Evolutionary conservation across 2,329 filamentous ascomycete species (phyloP).

Genomic region (Paramyrothecium roridum): DNA sequence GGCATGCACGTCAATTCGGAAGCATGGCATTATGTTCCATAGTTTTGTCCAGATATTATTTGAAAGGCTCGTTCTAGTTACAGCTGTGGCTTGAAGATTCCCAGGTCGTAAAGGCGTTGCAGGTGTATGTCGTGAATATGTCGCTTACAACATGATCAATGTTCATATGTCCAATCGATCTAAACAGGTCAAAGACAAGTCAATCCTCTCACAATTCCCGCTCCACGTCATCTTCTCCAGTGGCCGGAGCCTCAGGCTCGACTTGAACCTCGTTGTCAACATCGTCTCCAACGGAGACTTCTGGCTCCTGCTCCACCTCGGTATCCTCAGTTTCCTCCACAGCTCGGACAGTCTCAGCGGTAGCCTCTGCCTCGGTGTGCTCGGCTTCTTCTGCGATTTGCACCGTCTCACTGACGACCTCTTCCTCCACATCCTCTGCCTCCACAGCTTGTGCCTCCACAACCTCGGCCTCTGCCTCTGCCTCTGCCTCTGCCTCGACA

Average conservation of each 20-base stretch:
- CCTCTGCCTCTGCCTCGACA: conserved; percentile 1
- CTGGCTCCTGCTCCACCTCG: not conserved
- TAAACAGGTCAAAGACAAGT: conserved; percentile 3
- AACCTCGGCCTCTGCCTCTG: no score
- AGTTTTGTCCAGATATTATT: conserved; percentile 5
- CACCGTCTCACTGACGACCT: no score
- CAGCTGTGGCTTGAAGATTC: conserved; percentile 10
- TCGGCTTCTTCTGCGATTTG: no score
- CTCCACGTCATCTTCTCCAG: conserved; percentile 1
- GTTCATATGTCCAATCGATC: conserved; percentile 5
- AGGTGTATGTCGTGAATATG: conserved; percentile 21
- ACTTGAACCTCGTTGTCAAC: not conserved
- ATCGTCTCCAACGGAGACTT: not conserved
- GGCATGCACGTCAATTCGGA: no score
- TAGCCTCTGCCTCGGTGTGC: conserved; percentile 1
- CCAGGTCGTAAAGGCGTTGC: conserved; percentile 16
- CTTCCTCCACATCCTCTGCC: not conserved
- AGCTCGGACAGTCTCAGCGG: no score
- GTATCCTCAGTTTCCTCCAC: not conserved
- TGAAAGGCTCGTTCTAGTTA: conserved; percentile 14
- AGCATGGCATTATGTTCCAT: not conserved
- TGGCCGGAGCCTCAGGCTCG: conserved; percentile 1
- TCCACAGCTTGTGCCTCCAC: conserved; percentile 1
- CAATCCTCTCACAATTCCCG: conserved; percentile 10
- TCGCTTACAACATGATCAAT: conserved; percentile 19